A percentile compares a stretch with the other conserved stretches of the same genome.
Conservation (phyloP, 164 flowering plant genomes). For the Brasenia schreberi region DNA sequence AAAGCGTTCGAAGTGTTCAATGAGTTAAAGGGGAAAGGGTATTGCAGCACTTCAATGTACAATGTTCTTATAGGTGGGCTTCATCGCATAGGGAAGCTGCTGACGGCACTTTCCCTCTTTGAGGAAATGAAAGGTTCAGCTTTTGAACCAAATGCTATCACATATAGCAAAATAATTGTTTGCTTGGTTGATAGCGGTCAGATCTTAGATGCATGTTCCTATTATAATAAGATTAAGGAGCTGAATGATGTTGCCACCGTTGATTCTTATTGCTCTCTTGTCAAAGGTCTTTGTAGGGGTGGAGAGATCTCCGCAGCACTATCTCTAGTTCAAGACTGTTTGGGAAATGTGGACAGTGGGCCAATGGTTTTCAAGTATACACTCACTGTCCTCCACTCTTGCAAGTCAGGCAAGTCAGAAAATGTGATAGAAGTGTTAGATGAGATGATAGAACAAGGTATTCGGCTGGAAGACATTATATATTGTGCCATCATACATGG, state of each 20-base stretch:
- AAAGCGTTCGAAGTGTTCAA: constrained; percentile 51
- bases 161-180: constrained; percentile 47
- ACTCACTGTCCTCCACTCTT: constrained; percentile 54
- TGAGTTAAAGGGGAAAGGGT: constrained; percentile 38
- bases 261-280: constrained; percentile 57
- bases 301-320: constrained; percentile 71
- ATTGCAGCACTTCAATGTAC: constrained; percentile 41
- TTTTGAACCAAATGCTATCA: constrained; percentile 39
- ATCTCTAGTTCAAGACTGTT: constrained; percentile 74
- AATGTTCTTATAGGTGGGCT: constrained; percentile 66
- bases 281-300: constrained; percentile 58
- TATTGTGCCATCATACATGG: constrained; percentile 68
- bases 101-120: constrained; percentile 47
- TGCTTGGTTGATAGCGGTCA: constrained; percentile 53
- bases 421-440: constrained; percentile 62
- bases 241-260: constrained; percentile 42
- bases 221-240: constrained; percentile 54
- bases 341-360: constrained; percentile 51
- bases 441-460: constrained; percentile 75
- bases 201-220: constrained; percentile 51
- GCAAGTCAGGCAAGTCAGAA: constrained; percentile 45
- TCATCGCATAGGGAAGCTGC: constrained; percentile 32
- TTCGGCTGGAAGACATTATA: constrained; percentile 32
- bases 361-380: constrained; percentile 79
- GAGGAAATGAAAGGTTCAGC: constrained; percentile 35